These are phyloP conservation scores for Chiua virens DNA, from an alignment of 768 basidiomycete genomes.

Conservation along the genomic window DNA sequence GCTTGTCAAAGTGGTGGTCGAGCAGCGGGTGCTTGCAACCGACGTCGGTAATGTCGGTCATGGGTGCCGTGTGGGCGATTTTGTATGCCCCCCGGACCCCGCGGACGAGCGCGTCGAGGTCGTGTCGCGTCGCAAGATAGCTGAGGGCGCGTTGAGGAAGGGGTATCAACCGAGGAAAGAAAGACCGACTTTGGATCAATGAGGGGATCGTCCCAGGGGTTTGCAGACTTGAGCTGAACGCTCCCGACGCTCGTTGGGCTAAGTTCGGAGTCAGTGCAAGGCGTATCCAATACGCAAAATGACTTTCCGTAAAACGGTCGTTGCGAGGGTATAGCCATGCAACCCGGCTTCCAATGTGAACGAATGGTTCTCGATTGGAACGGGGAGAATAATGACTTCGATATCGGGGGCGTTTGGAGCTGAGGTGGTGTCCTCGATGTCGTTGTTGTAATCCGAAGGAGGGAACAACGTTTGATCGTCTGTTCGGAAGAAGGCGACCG, in stretches of 20 bases:
- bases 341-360: neutral
- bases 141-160: slow-evolving; percentile 23
- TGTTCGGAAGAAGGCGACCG: slow-evolving; percentile 32
- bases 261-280: neutral
- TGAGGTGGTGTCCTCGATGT: slow-evolving; percentile 31
- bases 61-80: slow-evolving; percentile 39
- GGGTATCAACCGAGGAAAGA: neutral
- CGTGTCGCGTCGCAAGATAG: slow-evolving; percentile 43
- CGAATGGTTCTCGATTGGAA: neutral
- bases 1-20: slow-evolving; percentile 37
- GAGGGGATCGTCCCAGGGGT: slow-evolving; percentile 42
- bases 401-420: slow-evolving; percentile 31
- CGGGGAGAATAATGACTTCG: slow-evolving; percentile 24
- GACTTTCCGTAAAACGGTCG: slow-evolving; percentile 26
- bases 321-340: slow-evolving; percentile 19
- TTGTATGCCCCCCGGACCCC: slow-evolving; percentile 39
- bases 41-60: slow-evolving; percentile 37
- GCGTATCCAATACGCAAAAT: neutral
- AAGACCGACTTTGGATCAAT: slow-evolving; percentile 43
- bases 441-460: slow-evolving; percentile 24
- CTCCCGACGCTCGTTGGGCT: slow-evolving; percentile 48
- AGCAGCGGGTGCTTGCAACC: slow-evolving; percentile 28
- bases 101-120: slow-evolving; percentile 40
- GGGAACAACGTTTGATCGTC: slow-evolving; percentile 34
- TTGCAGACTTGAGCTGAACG: slow-evolving; percentile 38